These are phyloP conservation scores for Botrytis aclada DNA, from an alignment of 2,329 filamentous ascomycete genomes.

Conservation along the genomic window DNA sequence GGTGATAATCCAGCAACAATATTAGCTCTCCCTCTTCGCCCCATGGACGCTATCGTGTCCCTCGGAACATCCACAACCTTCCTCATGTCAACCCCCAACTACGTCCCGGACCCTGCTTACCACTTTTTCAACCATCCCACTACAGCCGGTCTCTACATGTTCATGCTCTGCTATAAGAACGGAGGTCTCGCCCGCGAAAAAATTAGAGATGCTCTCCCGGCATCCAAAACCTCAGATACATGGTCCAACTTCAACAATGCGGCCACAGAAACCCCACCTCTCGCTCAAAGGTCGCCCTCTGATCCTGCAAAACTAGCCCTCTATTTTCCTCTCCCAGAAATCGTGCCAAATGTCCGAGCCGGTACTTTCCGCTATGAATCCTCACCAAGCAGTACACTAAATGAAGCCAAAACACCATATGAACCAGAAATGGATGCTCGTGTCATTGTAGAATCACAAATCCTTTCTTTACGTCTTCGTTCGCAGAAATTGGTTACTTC, in stretches of 20 bases:
- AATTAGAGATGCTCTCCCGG: slow-evolving; percentile 76
- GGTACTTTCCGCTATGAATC: slow-evolving; percentile 83
- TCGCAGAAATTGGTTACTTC: slow-evolving; percentile 70
- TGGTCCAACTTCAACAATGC: slow-evolving; percentile 81
- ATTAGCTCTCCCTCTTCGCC: slow-evolving; percentile 79
- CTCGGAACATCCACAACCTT: slow-evolving; percentile 95
- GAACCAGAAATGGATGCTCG: slow-evolving; percentile 73
- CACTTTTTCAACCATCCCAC: slow-evolving; percentile 99
- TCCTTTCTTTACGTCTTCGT: slow-evolving; percentile 84
- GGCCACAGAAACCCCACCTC: slow-evolving; percentile 64
- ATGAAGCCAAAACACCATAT: slow-evolving; percentile 43
- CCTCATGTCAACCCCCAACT: slow-evolving; percentile 92
- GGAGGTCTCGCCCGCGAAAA: slow-evolving; percentile 89
- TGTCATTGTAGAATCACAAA: slow-evolving; percentile 89
- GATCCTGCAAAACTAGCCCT: slow-evolving; percentile 79
- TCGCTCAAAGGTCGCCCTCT: slow-evolving; percentile 55
- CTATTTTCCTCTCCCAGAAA: slow-evolving; percentile 95
- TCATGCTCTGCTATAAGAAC: slow-evolving; percentile 99
- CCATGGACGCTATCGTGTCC: slow-evolving; percentile 89
- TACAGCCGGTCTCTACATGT: slow-evolving; percentile 91
- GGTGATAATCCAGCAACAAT: slow-evolving; percentile 97
- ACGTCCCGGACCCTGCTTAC: slow-evolving; percentile 84
- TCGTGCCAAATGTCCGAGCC: slow-evolving; percentile 83
- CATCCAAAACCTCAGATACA: slow-evolving; percentile 47
- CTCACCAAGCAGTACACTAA: slow-evolving; percentile 52